A percentile compares a stretch with the other conserved stretches of the same genome.
Conservation (phyloP, 2,329 filamentous ascomycete species). For the Zymoseptoria passerinii region DNA sequence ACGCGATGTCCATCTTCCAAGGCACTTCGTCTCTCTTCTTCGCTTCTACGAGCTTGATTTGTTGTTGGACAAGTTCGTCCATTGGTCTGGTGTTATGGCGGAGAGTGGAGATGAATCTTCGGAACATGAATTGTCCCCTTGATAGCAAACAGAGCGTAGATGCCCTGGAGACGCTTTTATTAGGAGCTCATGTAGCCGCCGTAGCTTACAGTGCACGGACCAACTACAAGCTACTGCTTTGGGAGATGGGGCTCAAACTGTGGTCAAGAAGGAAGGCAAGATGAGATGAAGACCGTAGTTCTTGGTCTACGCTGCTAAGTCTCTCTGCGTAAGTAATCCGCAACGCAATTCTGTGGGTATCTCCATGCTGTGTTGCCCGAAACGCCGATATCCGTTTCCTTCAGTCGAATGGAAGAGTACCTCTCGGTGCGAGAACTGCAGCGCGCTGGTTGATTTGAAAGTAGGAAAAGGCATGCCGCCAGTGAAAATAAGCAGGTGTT, state of each 20-base stretch:
- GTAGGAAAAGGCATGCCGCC: not conserved
- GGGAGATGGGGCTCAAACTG: not conserved
- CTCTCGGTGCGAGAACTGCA: not conserved
- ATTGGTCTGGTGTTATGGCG: slow-evolving; percentile 2
- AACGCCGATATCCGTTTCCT: not conserved
- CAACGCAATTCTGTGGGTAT: not conserved
- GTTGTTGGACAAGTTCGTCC: slow-evolving; percentile 13
- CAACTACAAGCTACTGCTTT: not conserved
- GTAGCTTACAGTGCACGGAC: not conserved
- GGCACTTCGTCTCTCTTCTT: slow-evolving; percentile 13
- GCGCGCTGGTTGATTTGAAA: not conserved
- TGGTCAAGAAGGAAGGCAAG: not conserved
- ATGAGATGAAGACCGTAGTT: not conserved
- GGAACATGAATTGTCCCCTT: not conserved
- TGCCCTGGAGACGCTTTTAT: no score
- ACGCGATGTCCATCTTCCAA: slow-evolving; percentile 19
- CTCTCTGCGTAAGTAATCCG: not conserved
- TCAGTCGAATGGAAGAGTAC: not conserved
- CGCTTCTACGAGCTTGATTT: slow-evolving; percentile 9
- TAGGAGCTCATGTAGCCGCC: not conserved
- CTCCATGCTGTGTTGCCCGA: not conserved
- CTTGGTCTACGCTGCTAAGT: not conserved
- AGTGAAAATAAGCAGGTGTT: not conserved
- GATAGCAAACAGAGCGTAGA: not conserved
- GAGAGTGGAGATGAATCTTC: not conserved